phyloP scores from a whole-genome alignment of 2,329 filamentous ascomycete genomes.

The Penicillium sclerotigenum region DNA sequence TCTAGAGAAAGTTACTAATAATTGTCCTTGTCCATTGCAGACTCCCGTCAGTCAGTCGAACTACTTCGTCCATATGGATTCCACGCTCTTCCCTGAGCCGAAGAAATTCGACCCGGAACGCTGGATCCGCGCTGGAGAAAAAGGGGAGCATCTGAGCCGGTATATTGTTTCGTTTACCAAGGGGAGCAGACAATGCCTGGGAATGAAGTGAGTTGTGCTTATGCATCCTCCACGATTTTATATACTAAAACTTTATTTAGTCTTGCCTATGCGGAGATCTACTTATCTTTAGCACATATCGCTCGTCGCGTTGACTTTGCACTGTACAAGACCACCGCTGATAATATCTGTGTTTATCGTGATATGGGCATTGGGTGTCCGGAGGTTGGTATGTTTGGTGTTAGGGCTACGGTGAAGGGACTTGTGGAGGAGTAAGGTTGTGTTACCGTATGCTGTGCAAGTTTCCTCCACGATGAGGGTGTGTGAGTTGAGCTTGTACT shows the following conservation, averaged over 20 bases:
- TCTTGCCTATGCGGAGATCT: slow-evolving; percentile 24
- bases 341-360: slow-evolving; percentile 20
- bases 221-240: background rate
- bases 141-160: slow-evolving; percentile 16
- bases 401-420: slow-evolving; percentile 15
- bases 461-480: background rate
- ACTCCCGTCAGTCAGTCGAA: slow-evolving; percentile 25
- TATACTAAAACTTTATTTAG: slow-evolving; percentile 4
- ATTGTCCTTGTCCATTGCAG: background rate
- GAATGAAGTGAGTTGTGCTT: slow-evolving; percentile 20
- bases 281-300: slow-evolving; percentile 21
- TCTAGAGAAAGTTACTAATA: background rate
- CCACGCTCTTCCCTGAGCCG: slow-evolving; percentile 19
- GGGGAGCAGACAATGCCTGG: slow-evolving; percentile 22
- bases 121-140: slow-evolving; percentile 16
- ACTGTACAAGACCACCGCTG: slow-evolving; percentile 16
- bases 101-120: slow-evolving; percentile 21
- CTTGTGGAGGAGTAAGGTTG: slow-evolving; percentile 16
- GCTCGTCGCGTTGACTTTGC: slow-evolving; percentile 19
- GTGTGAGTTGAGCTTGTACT: background rate
- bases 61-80: slow-evolving; percentile 26
- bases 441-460: background rate
- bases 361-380: slow-evolving; percentile 19
- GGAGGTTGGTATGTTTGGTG: slow-evolving; percentile 10
- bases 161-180: slow-evolving; percentile 25